Evolutionary conservation across 768 basidiomycete genomes (phyloP), one percentile per base, ranked within the genome.

Genomic region (Boletus speciosus): DNA sequence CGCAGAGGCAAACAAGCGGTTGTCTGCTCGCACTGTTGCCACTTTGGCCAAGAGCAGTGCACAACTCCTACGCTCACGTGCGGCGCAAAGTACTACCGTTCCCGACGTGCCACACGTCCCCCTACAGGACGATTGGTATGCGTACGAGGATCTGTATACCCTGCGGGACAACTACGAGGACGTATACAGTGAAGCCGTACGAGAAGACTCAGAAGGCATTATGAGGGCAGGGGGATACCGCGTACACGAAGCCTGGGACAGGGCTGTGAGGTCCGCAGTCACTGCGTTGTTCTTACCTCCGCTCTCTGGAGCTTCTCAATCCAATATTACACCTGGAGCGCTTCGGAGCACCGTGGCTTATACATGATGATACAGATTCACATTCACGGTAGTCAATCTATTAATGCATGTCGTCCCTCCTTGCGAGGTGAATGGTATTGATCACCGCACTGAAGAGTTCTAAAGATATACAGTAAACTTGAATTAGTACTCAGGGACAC

Each of bases 221-320:
- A 88, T 88, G 86, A 76, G 85, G 40, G 91, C 83, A 21, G 93
- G 91, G 9, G 93, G 93, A 9, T 95, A 92, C 66, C 77, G 73
- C 57, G 76, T 90, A 5, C 84, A 89, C 56, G 88, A 94, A 66
- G 90, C 87, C 41, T 94, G 92, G 92, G 86, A 88, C 61, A 77
- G 92, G 51, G 90, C 90, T 12, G 66, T 95, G 52, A 74, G 86
- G 53, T 82, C 69, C 59, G 86, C 89, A 6, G 85, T 93, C 23
- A 84, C 84, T 36, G 89, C 82, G 1, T 67, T 94, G 56, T 88
- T 90, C 56, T 63, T 90, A 32, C 64, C 75, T 34, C 83, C 86
- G 1, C 66, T 80, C 34, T 65, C 69, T 38, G 79, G 73, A 31
- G 2, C 23, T n/a, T 43, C 58, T 23, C 52, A 52, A 41, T 25